A percentile compares a stretch with the other conserved stretches of the same genome.
These are phyloP conservation scores for Fomitopsis betulina DNA, from an alignment of 1,284 basidiomycete genomes.

Conservation along the genomic window DNA sequence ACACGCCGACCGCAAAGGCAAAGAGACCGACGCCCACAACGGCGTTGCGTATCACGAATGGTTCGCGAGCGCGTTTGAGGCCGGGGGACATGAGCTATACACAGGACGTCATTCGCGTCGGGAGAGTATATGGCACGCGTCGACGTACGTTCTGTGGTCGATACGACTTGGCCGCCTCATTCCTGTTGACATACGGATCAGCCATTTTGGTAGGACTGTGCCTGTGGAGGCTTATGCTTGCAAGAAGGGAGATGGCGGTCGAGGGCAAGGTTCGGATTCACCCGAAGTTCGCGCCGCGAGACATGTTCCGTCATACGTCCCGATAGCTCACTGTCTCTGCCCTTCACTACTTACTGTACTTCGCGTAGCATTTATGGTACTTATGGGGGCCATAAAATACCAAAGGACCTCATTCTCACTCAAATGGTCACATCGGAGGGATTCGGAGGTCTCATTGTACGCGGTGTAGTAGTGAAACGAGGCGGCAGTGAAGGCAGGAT, in stretches of 20 bases:
- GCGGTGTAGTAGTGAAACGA: neutral
- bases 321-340: neutral
- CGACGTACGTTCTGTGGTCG: conserved; percentile 35
- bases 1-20: conserved; percentile 80
- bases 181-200: conserved; percentile 32
- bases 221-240: neutral
- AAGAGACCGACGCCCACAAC: conserved; percentile 73
- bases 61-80: conserved; percentile 81
- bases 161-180: conserved; percentile 33
- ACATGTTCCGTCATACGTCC: neutral
- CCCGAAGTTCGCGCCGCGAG: neutral
- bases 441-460: neutral
- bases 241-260: neutral
- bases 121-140: neutral
- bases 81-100: conserved; percentile 79
- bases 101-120: neutral
- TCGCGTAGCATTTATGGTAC: neutral
- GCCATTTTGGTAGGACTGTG: conserved; percentile 17
- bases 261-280: neutral
- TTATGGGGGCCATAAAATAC: neutral
- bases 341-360: neutral
- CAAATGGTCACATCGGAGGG: neutral
- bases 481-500: neutral
- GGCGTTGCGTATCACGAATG: conserved; percentile 77
- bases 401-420: too few species aligned